phyloP scores from a whole-genome alignment of 805 yeast genomes.

The Suhomyces canberraensis region DNA sequence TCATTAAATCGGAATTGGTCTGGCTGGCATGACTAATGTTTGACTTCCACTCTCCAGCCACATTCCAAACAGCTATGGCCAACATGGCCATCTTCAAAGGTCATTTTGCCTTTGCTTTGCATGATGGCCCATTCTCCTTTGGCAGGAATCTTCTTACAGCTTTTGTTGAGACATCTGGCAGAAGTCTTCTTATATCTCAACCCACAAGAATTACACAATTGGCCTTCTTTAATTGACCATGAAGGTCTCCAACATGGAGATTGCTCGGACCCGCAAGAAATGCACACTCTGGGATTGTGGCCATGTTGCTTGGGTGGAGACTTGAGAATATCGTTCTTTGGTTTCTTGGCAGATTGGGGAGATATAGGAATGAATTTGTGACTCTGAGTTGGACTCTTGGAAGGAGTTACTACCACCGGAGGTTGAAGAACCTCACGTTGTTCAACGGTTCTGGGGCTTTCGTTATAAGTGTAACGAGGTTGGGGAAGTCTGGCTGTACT shows the following conservation, averaged over 20 bases:
- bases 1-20: too few species aligned
- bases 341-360: slow-evolving; percentile 36
- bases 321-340: slow-evolving; percentile 28
- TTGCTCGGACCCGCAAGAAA: slow-evolving; percentile 85
- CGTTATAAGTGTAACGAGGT: neutral
- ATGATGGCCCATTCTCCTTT: slow-evolving; percentile 92
- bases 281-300: slow-evolving; percentile 57
- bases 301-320: slow-evolving; percentile 28
- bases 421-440: neutral
- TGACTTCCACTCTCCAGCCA: slow-evolving; percentile 42
- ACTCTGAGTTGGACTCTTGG: slow-evolving; percentile 5
- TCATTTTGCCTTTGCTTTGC: slow-evolving; percentile 61
- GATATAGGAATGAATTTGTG: slow-evolving; percentile 39
- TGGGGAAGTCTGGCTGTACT: neutral
- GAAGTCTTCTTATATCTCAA: slow-evolving; percentile 90
- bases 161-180: slow-evolving; percentile 75
- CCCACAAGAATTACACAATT: slow-evolving; percentile 95
- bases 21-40: too few species aligned
- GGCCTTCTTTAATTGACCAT: slow-evolving; percentile 91
- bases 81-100: slow-evolving; percentile 37
- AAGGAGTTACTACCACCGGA: slow-evolving; percentile 1
- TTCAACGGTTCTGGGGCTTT: neutral
- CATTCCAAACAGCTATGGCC: slow-evolving; percentile 43
- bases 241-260: slow-evolving; percentile 99
- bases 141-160: slow-evolving; percentile 88